Percentiles rank a stretch among this genome's conserved stretches.
These are phyloP conservation scores for Mycena rebaudengoi DNA, from an alignment of 768 basidiomycete genomes.

Conservation along the genomic window DNA sequence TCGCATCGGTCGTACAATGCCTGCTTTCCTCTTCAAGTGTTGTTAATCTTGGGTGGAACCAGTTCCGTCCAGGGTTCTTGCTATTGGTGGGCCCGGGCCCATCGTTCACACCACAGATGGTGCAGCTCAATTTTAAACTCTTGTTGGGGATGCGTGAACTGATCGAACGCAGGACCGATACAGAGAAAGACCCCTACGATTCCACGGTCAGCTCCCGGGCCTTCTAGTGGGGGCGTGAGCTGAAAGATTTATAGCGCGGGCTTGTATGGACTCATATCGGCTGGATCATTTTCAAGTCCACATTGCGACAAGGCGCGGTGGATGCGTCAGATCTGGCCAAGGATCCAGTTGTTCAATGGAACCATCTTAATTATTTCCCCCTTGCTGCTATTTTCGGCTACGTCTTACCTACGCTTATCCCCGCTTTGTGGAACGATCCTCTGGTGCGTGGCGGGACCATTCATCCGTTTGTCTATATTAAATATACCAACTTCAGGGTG, in stretches of 20 bases:
- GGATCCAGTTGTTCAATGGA: conserved; percentile 78
- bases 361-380: conserved; percentile 76
- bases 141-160: conserved; percentile 10
- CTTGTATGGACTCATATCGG: conserved; percentile 83
- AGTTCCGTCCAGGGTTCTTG: conserved; percentile 90
- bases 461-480: background rate
- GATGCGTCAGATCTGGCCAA: conserved; percentile 78
- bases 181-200: conserved; percentile 86
- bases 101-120: conserved; percentile 85
- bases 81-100: conserved; percentile 87
- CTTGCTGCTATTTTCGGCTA: conserved; percentile 75
- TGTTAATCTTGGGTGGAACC: conserved; percentile 76
- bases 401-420: conserved; percentile 70
- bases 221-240: background rate
- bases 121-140: conserved; percentile 20
- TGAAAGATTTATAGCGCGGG: conserved; percentile 56
- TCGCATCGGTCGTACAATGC: conserved; percentile 88
- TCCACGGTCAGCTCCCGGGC: conserved; percentile 44
- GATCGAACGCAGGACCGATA: conserved; percentile 63
- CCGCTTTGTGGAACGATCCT: conserved; percentile 75
- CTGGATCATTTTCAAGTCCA: conserved; percentile 86
- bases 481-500: conserved; percentile 63
- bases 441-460: conserved; percentile 17
- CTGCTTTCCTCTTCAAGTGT: conserved; percentile 71
- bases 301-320: conserved; percentile 72